Base-by-base conservation (phyloP, 2,329 filamentous ascomycete species). In the Aspergillus amoenus region DNA sequence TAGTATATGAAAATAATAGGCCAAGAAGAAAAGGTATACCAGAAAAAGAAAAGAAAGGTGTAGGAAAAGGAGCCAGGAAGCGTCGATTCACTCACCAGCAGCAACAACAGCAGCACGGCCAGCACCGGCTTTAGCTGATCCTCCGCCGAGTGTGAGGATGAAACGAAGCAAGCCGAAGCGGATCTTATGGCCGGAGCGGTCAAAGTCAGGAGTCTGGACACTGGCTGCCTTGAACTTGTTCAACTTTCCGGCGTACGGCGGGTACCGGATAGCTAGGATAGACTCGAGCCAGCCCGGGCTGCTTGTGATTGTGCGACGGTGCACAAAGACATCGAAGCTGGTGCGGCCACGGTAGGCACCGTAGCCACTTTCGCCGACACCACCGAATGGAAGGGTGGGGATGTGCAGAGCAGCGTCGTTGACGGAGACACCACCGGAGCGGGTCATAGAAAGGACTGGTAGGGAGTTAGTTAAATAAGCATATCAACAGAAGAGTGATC, bases 321-420 rank as follows among this genome's bases (percentile, higher is more conserved):
- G 85, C 1, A 82, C 82, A 68, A 87, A 88, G 64, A 78, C 78
- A 50, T 88, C 85, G 70, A 87, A 87, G 42, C 76, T 79, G n/a
- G 88, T 81, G 68, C 86, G 86, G 59, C 92, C 92, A 65, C 89
- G 86, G 79, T 95, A 95, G 30, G 84, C 79, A 60, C 91, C 91
- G 60, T 83, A 82, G 53, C 91, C 91, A 44, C 87, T 91, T 64
- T 88, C 84, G 62, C 92, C 91, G 7, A 96, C 88, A 66, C 91
- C 91, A 62, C 92, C 92, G 71, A 96, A 96, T 39, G 88, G 81
- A 2, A 94, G 78, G 2, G 87, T 90, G 32, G 84, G 82, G 61
- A 94, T 82, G 21, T 92, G 89, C 77, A 88, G 87, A 72, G 85
- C 88, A 53, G 84, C 82, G 70, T 81, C 78, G 60, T 81, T 81